Percentiles rank a stretch among this genome's conserved stretches.
These are phyloP conservation scores for Hygrophila difformis DNA, from an alignment of 257 asterid species.

Conservation along the genomic window DNA sequence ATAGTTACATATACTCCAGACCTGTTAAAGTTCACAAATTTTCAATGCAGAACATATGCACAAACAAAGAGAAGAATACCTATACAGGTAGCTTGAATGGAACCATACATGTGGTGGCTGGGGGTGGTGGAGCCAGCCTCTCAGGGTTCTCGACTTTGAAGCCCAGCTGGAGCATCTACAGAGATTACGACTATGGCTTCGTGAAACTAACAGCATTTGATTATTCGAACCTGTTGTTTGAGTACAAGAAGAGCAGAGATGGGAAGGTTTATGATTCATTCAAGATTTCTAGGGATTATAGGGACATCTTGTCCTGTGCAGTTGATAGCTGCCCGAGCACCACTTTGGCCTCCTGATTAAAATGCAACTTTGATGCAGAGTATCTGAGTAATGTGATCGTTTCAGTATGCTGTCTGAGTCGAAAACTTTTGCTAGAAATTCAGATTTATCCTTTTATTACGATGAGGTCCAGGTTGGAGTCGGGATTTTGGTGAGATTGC, in stretches of 20 bases:
- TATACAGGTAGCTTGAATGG: constrained; percentile 76
- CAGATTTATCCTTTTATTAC: too few species aligned
- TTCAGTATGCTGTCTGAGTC: too few species aligned
- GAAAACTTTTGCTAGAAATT: too few species aligned
- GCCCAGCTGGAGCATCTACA: constrained; percentile 72
- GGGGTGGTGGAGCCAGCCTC: constrained; percentile 92
- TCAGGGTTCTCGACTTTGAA: constrained; percentile 46
- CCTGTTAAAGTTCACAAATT: too few species aligned
- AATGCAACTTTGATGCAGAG: too few species aligned
- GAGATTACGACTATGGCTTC: constrained; percentile 70
- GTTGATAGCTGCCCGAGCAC: constrained; percentile 78
- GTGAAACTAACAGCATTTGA: constrained; percentile 76
- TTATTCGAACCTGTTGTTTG: constrained; percentile 71
- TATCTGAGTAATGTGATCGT: too few species aligned
- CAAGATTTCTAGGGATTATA: constrained; percentile 69
- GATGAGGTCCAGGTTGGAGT: too few species aligned
- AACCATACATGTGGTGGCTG: constrained; percentile 89
- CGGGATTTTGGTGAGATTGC: too few species aligned
- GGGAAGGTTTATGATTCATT: constrained; percentile 84
- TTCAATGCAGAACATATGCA: constrained; percentile 58
- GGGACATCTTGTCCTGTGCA: constrained; percentile 80
- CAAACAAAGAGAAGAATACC: constrained; percentile 42
- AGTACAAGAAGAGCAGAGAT: constrained; percentile 81
- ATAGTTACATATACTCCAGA: too few species aligned
- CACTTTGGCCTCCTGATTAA: constrained; percentile 50